Base-by-base conservation (phyloP, 257 asterid genomes). In the Anisodus tanguticus region DNA sequence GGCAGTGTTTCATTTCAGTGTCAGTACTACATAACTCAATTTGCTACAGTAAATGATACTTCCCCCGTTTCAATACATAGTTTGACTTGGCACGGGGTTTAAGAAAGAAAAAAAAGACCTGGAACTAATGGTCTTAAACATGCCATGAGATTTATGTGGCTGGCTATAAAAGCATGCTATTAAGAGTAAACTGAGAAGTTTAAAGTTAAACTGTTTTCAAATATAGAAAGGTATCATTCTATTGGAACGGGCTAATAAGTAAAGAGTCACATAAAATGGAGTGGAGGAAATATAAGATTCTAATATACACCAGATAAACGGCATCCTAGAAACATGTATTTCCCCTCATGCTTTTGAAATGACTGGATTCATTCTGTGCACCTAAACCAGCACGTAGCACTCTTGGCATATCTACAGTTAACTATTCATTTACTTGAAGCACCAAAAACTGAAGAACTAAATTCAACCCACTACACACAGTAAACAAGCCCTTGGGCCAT, bases 391-490 rank as follows among this genome's bases (percentile, higher is more conserved):
- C 49, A 77, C 53, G 6, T 53, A 53, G 82, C 82, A 26, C 81
- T 51, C 82, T 8, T 53, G 82, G 49, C 82, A 19, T 53, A 77
- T 51, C 82, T 77, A 53, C 62, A 77, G 22, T 45, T 26, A 77
- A 53, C 64, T 53, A 13, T 31, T 31, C 15, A 53, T 53, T 77
- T 77, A 77, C 63, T 53, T 54, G 64, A 26, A 53, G 82, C 39
- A 53, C 9, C 45, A 71, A 47, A 37, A 3, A 43, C 45, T 43
- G 79, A 70, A 41, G 35, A 71, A 71, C 58, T 45, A 19, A n/a
- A n/a, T 71, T 45, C 58, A 71, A 71, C 10, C 8, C 55, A 70
- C 35, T n/a, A 41, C 55, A 51, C 81, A 76, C 12, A 51, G 10
- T 22, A 51, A 68, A 76, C 63, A 76, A 51, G 16, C 47, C 66